Conservation (phyloP, 345 rosid genomes). For the Gossypium herbaceum region DNA sequence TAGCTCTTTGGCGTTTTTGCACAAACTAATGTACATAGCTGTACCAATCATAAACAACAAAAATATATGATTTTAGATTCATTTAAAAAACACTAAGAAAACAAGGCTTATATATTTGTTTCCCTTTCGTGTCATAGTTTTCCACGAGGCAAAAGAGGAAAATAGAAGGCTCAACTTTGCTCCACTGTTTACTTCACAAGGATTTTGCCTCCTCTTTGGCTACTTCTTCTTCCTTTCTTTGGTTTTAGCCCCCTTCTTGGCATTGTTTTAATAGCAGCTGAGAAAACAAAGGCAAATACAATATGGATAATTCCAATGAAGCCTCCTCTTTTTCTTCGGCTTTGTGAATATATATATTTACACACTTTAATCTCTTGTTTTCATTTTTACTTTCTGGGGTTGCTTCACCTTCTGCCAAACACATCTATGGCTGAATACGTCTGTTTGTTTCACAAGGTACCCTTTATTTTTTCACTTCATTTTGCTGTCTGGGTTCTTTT, state of each 20-base stretch:
- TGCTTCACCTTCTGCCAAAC: constrained; percentile 25
- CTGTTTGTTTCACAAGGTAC: constrained; percentile 55
- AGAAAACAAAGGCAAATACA: constrained; percentile 1
- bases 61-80: background rate
- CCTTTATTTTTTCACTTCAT: background rate
- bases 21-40: background rate
- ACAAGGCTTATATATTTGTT: background rate
- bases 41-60: background rate
- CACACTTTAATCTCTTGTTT: background rate
- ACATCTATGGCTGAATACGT: constrained; percentile 65
- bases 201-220: background rate
- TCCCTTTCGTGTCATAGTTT: constrained; percentile 8
- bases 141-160: constrained; percentile 11
- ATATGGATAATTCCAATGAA: background rate
- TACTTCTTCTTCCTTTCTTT: background rate
- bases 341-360: background rate
- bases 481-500: background rate
- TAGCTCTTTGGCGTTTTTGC: too few relatives aligned
- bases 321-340: background rate
- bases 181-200: background rate
- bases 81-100: background rate
- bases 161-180: background rate
- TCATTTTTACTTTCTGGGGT: constrained; percentile 4
- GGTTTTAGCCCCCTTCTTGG: background rate
- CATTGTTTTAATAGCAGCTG: background rate